A percentile compares a stretch with the other conserved stretches of the same genome.
Evolutionary conservation across 2,329 filamentous ascomycete genomes (phyloP).

Genomic region (Fusarium cicatricum): DNA sequence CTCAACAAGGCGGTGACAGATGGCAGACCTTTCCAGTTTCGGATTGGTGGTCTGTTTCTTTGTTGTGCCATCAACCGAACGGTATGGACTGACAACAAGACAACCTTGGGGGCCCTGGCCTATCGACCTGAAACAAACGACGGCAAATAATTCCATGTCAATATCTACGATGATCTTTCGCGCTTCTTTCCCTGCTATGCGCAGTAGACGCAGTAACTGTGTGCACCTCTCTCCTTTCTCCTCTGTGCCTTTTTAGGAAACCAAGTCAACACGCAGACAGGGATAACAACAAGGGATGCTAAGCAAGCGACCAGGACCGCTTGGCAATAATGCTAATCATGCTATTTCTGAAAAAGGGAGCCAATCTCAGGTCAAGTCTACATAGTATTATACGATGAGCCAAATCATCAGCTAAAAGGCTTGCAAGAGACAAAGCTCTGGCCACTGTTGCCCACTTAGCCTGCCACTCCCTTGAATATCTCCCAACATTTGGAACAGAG

Average conservation of each 20-base stretch:
- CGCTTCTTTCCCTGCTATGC: neutral
- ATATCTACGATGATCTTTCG: neutral
- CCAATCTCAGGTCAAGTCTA: conserved; percentile 1
- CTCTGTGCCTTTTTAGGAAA: conserved; percentile 11
- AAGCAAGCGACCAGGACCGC: neutral
- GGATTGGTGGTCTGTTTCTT: neutral
- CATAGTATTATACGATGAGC: neutral
- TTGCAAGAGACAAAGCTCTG: neutral
- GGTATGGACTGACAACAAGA: neutral
- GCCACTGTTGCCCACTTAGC: neutral
- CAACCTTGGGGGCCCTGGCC: neutral
- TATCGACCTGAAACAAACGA: conserved; percentile 3
- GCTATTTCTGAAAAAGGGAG: conserved; percentile 1
- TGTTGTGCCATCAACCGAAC: neutral
- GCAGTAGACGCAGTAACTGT: too few relatives aligned
- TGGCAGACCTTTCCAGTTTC: conserved; percentile 11
- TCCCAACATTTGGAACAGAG: neutral
- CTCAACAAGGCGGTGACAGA: conserved; percentile 1
- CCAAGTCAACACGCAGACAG: conserved; percentile 10
- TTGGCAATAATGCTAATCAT: conserved; percentile 14
- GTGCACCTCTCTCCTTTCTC: neutral
- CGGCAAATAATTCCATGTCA: neutral
- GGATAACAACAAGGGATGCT: conserved; percentile 4
- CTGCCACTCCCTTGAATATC: neutral
- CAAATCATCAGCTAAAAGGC: conserved; percentile 1